Base-by-base conservation (phyloP, 495 filamentous ascomycete species). In the Niebla homalea region DNA sequence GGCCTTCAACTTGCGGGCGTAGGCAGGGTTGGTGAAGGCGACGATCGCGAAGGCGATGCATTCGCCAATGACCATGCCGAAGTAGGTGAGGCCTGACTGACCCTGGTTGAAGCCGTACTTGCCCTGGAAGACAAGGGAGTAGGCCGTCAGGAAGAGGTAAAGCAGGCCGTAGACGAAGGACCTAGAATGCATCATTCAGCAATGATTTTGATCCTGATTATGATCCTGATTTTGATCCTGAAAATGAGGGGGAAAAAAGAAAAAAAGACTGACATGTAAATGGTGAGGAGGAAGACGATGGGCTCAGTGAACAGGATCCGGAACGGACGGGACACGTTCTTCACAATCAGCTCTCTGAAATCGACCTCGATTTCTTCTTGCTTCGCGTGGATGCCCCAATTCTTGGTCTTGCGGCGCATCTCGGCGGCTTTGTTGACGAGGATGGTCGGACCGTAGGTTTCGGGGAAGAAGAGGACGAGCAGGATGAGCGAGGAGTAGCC, bases 201-300 rank as follows among this genome's bases (percentile, higher is more conserved):
- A 2, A 48, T 38, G 25, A 64, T 55, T 50, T n/a, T n/a, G n/a
- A n/a, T n/a, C n/a, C n/a, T n/a, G n/a, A n/a, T n/a, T n/a, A n/a
- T n/a, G n/a, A n/a, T n/a, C n/a, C n/a, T n/a, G n/a, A n/a, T n/a
- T n/a, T n/a, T n/a, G n/a, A n/a, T n/a, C n/a, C n/a, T 72, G 58
- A 83, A 79, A 56, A 77, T 69, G 36, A 83, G 69, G 57, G 81
- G 83, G 3, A 83, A 66, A 49, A 81, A 76, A 2, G 74, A 75
- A 57, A 81, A 81, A 49, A 78, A 60, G 23, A 79, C 61, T 19
- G 68, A 60, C 7, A 67, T 54, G 55, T 78, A 78, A 18, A 51
- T 14, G 14, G 70, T 72, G 40, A 75, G 62, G 29, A 77, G 63
- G 44, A 79, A 53, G 42, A 85, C 63, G 42, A 83, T 80, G 0